phyloP scores from a whole-genome alignment of 805 yeast genomes.

The Myxozyma sirexii region DNA sequence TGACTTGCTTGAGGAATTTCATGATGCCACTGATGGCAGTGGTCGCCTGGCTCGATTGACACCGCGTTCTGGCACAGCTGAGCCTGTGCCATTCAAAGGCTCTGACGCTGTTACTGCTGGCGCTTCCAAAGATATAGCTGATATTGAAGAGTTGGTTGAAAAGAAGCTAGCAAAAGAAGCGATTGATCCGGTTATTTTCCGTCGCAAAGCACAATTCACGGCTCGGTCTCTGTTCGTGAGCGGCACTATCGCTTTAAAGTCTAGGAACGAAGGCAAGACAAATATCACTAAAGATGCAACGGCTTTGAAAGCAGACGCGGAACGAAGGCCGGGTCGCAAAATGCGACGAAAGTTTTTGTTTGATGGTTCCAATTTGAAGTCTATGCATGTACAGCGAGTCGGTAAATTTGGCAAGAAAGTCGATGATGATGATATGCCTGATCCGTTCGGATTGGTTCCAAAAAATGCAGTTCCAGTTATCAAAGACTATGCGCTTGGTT shows the following conservation, averaged over 20 bases:
- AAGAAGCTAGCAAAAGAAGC: background rate
- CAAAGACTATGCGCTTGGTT: constrained; percentile 23
- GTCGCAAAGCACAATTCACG: constrained; percentile 11
- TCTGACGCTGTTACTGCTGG: background rate
- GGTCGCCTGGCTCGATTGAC: background rate
- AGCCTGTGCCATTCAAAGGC: too few species aligned
- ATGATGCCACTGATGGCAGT: background rate
- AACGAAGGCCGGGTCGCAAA: constrained; percentile 18
- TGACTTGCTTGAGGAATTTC: constrained; percentile 4
- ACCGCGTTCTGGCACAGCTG: background rate
- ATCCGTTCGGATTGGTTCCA: constrained; percentile 25
- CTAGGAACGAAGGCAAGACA: background rate
- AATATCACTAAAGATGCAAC: background rate
- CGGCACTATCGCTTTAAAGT: background rate
- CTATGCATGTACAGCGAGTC: constrained; percentile 22
- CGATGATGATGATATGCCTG: constrained; percentile 3
- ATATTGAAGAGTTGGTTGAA: background rate
- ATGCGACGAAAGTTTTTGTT: constrained; percentile 7
- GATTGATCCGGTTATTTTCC: constrained; percentile 13
- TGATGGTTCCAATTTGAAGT: constrained; percentile 22
- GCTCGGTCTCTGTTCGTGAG: constrained; percentile 21
- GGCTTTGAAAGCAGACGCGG: background rate
- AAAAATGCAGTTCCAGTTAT: constrained; percentile 25
- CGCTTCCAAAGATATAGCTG: background rate
- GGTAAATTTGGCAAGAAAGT: constrained; percentile 16